Evolutionary conservation across 148 eudicot species (phyloP).

Genomic region (Vaccinium corymbosum): DNA sequence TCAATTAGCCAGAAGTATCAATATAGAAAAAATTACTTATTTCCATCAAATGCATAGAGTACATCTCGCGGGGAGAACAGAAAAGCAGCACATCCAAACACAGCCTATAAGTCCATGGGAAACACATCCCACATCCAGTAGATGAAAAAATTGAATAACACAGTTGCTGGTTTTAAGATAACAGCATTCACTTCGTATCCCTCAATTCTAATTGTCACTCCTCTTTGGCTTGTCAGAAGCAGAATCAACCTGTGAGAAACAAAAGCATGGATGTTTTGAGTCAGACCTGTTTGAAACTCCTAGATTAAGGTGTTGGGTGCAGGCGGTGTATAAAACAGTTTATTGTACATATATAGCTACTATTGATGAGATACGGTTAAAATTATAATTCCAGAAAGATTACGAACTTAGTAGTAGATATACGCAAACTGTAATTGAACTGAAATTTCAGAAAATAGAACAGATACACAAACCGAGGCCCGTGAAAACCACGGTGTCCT

Average conservation of each 20-base stretch:
- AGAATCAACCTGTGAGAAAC: slow-evolving; percentile 31
- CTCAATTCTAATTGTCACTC: slow-evolving; percentile 55
- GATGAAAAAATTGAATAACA: neutral
- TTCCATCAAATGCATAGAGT: neutral
- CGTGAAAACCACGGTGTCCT: too few relatives aligned
- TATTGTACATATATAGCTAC: too few relatives aligned
- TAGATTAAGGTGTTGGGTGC: too few relatives aligned
- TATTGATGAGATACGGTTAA: too few relatives aligned
- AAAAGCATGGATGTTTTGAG: neutral
- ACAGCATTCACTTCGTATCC: neutral
- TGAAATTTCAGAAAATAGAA: too few relatives aligned
- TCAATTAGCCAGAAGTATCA: neutral
- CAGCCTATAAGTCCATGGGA: neutral
- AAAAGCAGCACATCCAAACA: neutral
- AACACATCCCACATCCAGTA: slow-evolving; percentile 6
- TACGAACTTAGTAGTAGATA: too few relatives aligned
- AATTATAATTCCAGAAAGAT: too few relatives aligned
- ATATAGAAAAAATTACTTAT: neutral
- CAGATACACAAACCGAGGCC: too few relatives aligned
- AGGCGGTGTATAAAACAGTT: too few relatives aligned
- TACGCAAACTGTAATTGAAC: too few relatives aligned
- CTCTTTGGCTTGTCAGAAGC: slow-evolving; percentile 61
- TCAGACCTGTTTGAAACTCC: neutral
- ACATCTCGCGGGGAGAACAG: neutral
- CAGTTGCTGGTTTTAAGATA: slow-evolving; percentile 6